Evolutionary conservation across 768 basidiomycete genomes (phyloP), one percentile per base, ranked within the genome.

Genomic region (Punctularia strigosozonata): DNA sequence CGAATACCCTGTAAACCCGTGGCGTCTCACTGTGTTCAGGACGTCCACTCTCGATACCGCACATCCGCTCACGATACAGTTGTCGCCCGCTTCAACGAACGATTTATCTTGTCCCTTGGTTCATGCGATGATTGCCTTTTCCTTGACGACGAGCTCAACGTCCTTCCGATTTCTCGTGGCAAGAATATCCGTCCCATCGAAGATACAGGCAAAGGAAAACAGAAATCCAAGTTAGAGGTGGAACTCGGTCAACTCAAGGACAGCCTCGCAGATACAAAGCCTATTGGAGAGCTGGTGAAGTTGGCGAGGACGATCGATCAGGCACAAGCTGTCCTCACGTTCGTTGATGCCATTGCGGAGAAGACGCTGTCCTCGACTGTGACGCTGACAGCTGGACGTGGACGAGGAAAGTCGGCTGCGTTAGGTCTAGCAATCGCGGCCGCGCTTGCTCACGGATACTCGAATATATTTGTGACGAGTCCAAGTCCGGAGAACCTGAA

Each of bases 401-500:
- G 95, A 43, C 80, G 95, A 15, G 95, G 95, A 40, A 99, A 99
- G 59, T 92, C 88, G 17, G 92, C 95, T 12, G 89, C 92, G 1
- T 65, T 99, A n/a, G 95, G 95, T 25, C 63, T 99, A 35, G 87
- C 91, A 1, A 87, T 98, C 43, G 85, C 94, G 1, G 83, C 89
- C 10, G 92, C 95, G 1, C 66, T 98, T 17, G 83, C 80, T 1
- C 85, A 95, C 51, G 91, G 90, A 19, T 98, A 98, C 55, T 84
- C 86, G 37, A 99, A 99, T 58, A 88, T 98, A 42, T 99, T 98
- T 55, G 89, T 99, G 38, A 99, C 95, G 7, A 90, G 86, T 57
- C 95, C 95, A 1, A 89, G 82, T 51, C 95, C 95, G 2, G 94
- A 98, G 61, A 99, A 99, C 59, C 64, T 99, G 63, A 92, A 85